Conservation (phyloP, 805 yeast species). For the Metschnikowia matae region DNA sequence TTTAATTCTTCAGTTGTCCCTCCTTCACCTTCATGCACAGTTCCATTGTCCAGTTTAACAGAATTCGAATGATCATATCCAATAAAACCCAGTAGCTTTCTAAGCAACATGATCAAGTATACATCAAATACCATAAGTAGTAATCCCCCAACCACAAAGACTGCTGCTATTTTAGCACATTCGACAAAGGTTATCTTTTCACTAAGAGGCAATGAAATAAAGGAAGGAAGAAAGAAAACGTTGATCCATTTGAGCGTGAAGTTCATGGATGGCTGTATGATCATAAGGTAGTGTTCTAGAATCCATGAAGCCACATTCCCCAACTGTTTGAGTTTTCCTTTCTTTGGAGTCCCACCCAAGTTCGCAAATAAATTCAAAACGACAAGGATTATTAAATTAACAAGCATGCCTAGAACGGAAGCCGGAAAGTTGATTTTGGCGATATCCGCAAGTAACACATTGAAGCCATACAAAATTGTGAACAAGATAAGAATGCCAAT, state of each 20-base stretch:
- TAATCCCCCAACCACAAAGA: slow-evolving; percentile 63
- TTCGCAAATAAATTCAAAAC: slow-evolving; percentile 23
- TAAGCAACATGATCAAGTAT: slow-evolving; percentile 32
- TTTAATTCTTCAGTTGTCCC: slow-evolving; percentile 4
- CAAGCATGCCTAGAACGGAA: slow-evolving; percentile 66
- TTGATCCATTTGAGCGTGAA: slow-evolving; percentile 75
- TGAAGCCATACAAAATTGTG: slow-evolving; percentile 49
- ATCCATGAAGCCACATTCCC: slow-evolving; percentile 18
- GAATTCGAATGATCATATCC: slow-evolving; percentile 8
- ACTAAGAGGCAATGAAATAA: slow-evolving; percentile 65
- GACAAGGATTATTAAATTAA: slow-evolving; percentile 47
- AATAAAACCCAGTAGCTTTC: slow-evolving; percentile 12
- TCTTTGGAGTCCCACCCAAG: slow-evolving; percentile 1
- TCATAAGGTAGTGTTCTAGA: slow-evolving; percentile 27
- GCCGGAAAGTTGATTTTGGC: slow-evolving; percentile 57
- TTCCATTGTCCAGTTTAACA: slow-evolving; percentile 7
- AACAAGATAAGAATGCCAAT: slow-evolving; percentile 45
- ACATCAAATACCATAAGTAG: slow-evolving; percentile 43
- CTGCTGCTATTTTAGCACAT: slow-evolving; percentile 69
- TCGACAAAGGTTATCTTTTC: slow-evolving; percentile 63
- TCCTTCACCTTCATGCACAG: slow-evolving; percentile 14
- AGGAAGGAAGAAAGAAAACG: slow-evolving; percentile 73
- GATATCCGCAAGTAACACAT: slow-evolving; percentile 42
- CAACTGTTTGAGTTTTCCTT: background rate
- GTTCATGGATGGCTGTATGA: slow-evolving; percentile 60